Evolutionary conservation across 768 basidiomycete species (phyloP).

Genomic region (Hebeloma cylindrosporum): DNA sequence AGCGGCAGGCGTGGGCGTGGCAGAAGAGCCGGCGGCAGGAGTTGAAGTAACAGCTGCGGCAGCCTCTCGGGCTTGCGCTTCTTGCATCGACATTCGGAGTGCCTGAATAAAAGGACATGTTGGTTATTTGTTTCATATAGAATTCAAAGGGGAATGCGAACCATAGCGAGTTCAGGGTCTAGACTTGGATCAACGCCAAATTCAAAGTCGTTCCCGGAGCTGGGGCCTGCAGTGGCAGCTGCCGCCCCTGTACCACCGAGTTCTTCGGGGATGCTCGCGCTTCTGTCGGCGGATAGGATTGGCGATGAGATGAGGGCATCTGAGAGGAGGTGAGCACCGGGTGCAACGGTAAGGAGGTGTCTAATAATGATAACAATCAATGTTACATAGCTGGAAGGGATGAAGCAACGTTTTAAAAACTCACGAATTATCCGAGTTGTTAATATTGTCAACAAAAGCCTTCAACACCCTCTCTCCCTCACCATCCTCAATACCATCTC

Average conservation of each 20-base stretch:
- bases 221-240: constrained; percentile 44
- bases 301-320: constrained; percentile 81
- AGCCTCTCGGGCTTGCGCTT: constrained; percentile 78
- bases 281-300: constrained; percentile 77
- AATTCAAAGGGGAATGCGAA: constrained; percentile 34
- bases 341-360: constrained; percentile 77
- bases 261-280: constrained; percentile 65
- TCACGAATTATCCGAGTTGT: constrained; percentile 84
- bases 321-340: constrained; percentile 79
- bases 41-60: constrained; percentile 47
- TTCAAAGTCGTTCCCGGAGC: constrained; percentile 59
- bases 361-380: constrained; percentile 36
- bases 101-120: constrained; percentile 50
- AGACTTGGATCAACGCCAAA: constrained; percentile 94
- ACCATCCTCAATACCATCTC: constrained; percentile 79
- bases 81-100: constrained; percentile 95
- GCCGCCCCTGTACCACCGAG: constrained; percentile 49
- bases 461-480: constrained; percentile 63
- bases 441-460: constrained; percentile 81
- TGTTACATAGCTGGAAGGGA: neutral
- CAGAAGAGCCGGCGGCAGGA: constrained; percentile 33
- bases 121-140: neutral
- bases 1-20: constrained; percentile 21
- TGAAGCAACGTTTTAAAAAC: constrained; percentile 34
- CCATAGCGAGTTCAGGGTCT: constrained; percentile 97